phyloP scores from a whole-genome alignment of 208 protist species.

The Leishmania mexicana region DNA sequence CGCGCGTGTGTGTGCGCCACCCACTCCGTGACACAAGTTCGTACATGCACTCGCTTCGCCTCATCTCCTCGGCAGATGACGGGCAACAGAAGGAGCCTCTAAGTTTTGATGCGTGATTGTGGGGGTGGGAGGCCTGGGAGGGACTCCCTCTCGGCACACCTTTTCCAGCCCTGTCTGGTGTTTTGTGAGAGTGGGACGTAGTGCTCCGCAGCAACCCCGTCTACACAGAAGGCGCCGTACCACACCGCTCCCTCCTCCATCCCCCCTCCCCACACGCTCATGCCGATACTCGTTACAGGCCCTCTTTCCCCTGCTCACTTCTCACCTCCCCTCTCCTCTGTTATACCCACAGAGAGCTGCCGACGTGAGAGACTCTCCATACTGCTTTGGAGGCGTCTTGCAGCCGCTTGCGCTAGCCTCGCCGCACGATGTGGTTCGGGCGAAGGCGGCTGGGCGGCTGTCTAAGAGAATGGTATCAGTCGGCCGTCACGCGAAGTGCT shows the following conservation, averaged over 20 bases:
- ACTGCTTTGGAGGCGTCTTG: background rate
- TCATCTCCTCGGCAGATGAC: background rate
- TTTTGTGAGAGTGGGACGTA: background rate
- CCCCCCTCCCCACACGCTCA: too few relatives aligned
- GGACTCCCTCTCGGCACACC: background rate
- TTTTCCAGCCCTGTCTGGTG: background rate
- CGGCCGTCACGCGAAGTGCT: background rate
- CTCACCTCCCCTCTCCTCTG: background rate
- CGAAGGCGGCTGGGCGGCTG: constrained; percentile 1
- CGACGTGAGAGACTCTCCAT: background rate
- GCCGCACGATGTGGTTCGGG: background rate
- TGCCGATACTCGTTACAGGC: background rate
- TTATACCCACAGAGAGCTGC: background rate
- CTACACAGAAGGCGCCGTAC: background rate
- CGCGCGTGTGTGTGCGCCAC: background rate
- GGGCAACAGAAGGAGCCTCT: background rate
- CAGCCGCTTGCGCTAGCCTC: background rate
- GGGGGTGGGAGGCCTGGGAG: background rate
- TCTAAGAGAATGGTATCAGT: background rate
- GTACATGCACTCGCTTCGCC: background rate
- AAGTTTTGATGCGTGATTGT: background rate
- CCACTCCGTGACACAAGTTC: background rate
- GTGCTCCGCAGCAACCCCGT: background rate
- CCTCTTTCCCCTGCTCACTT: background rate
- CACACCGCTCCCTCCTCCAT: too few relatives aligned